Conservation (phyloP, 2,329 filamentous ascomycete genomes). For the Verticillium isaacii region DNA sequence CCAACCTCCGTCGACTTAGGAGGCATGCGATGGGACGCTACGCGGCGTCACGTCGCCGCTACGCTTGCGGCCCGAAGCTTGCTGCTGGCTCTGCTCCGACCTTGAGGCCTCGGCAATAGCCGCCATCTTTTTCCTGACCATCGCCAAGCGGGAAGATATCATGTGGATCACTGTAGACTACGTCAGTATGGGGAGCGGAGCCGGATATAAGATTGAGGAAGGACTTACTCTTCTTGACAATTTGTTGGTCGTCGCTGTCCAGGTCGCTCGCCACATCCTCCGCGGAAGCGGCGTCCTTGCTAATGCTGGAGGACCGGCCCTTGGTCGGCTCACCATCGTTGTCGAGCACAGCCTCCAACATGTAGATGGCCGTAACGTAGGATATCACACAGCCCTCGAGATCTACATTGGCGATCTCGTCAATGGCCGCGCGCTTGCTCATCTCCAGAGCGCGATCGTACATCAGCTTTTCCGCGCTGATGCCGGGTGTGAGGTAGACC, state of each 20-base stretch:
- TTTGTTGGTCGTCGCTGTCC: slow-evolving; percentile 67
- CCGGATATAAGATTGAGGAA: too few species aligned
- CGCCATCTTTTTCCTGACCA: slow-evolving; percentile 56
- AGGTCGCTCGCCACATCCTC: slow-evolving; percentile 40
- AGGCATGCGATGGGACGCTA: slow-evolving; percentile 45
- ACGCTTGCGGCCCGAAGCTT: slow-evolving; percentile 38
- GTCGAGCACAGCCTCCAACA: slow-evolving; percentile 93
- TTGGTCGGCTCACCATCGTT: slow-evolving; percentile 59
- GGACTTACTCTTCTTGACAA: slow-evolving; percentile 65
- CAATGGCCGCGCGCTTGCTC: slow-evolving; percentile 90
- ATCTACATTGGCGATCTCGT: slow-evolving; percentile 91
- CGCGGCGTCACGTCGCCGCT: slow-evolving; percentile 53
- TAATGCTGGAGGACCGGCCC: slow-evolving; percentile 29
- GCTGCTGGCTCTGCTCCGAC: slow-evolving; percentile 35
- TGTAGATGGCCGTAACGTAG: slow-evolving; percentile 87
- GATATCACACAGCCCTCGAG: slow-evolving; percentile 83
- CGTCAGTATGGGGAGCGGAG: background rate
- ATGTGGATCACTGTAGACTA: slow-evolving; percentile 52
- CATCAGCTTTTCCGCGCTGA: slow-evolving; percentile 96
- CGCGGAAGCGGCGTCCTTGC: slow-evolving; percentile 35
- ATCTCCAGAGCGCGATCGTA: slow-evolving; percentile 96
- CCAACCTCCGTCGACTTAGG: slow-evolving; percentile 16
- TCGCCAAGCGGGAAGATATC: slow-evolving; percentile 51
- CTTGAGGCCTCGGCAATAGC: slow-evolving; percentile 56
- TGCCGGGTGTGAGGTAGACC: slow-evolving; percentile 78